Percentiles rank a stretch among this genome's conserved stretches.
Evolutionary conservation across 352 stramenopile genomes (phyloP).

Genomic region (Pythium aquatile): DNA sequence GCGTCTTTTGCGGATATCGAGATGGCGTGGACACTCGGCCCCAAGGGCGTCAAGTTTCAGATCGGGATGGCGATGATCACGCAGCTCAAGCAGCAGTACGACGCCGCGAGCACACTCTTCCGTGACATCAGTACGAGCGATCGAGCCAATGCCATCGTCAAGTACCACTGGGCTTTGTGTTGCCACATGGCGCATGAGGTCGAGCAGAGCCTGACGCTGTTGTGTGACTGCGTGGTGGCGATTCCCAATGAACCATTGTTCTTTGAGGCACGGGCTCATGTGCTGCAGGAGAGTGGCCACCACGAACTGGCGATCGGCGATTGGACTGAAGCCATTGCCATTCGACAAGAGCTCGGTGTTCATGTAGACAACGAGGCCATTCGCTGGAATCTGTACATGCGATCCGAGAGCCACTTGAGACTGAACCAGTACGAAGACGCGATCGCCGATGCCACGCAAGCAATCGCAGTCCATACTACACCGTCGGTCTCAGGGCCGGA

Average conservation of each 20-base stretch:
- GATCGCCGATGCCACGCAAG: conserved; percentile 41
- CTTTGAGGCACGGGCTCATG: conserved; percentile 48
- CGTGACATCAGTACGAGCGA: conserved; percentile 32
- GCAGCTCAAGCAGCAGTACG: conserved; percentile 55
- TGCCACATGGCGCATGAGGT: conserved; percentile 46
- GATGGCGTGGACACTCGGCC: conserved; percentile 63
- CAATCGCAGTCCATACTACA: conserved; percentile 12
- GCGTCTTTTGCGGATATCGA: conserved; percentile 74
- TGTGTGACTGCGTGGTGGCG: conserved; percentile 54
- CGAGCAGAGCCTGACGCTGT: conserved; percentile 43
- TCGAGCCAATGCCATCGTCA: conserved; percentile 43
- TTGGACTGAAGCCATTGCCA: conserved; percentile 34
- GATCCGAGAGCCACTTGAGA: conserved; percentile 44
- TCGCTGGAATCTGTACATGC: conserved; percentile 37
- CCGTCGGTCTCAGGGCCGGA: neutral
- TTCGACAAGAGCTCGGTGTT: conserved; percentile 8
- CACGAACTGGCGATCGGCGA: conserved; percentile 56
- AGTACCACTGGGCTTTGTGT: conserved; percentile 65
- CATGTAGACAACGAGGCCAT: neutral
- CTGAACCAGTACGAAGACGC: conserved; percentile 42
- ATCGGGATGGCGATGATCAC: conserved; percentile 77
- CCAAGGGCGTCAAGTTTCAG: conserved; percentile 45
- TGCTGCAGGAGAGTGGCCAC: conserved; percentile 55
- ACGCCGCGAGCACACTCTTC: conserved; percentile 41
- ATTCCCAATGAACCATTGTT: conserved; percentile 59